Percentiles rank a stretch among this genome's conserved stretches.
Evolutionary conservation across 2,329 filamentous ascomycete genomes (phyloP).

Genomic region (Fusarium sp.): DNA sequence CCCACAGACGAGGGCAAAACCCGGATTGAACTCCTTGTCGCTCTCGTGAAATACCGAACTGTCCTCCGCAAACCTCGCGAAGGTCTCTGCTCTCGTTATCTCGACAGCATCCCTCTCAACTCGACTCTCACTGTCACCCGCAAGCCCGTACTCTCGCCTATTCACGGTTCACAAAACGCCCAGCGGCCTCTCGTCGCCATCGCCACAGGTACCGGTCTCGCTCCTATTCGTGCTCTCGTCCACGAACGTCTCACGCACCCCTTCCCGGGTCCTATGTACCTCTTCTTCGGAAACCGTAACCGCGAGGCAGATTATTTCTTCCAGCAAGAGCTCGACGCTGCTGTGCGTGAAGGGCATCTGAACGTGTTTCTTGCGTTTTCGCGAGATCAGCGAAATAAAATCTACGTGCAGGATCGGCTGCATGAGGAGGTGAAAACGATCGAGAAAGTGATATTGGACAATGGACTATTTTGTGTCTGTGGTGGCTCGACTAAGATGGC

Average conservation of each 20-base stretch:
- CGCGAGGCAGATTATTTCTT: constrained; percentile 84
- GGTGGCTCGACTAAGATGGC: constrained; percentile 72
- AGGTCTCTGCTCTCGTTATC: constrained; percentile 91
- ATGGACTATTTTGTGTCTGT: constrained; percentile 66
- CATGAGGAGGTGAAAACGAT: constrained; percentile 57
- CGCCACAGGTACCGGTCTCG: constrained; percentile 87
- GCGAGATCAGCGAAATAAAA: constrained; percentile 61
- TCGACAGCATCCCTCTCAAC: constrained; percentile 72
- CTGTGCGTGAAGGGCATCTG: constrained; percentile 45
- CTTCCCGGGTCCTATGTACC: constrained; percentile 60
- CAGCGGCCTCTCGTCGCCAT: constrained; percentile 78
- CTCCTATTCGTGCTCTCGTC: constrained; percentile 85
- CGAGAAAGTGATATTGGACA: constrained; percentile 52
- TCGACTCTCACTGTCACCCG: constrained; percentile 72
- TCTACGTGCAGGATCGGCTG: constrained; percentile 70
- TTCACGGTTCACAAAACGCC: constrained; percentile 56
- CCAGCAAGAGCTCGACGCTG: constrained; percentile 75
- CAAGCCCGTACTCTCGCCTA: constrained; percentile 61
- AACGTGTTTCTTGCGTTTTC: constrained; percentile 63
- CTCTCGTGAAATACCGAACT: constrained; percentile 92
- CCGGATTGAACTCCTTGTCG: constrained; percentile 79
- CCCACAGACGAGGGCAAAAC: constrained; percentile 52
- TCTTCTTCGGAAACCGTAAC: constrained; percentile 91
- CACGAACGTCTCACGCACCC: constrained; percentile 71
- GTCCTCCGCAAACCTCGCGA: constrained; percentile 86